A percentile compares a stretch with the other conserved stretches of the same genome.
These are phyloP conservation scores for Agrocybe pediades DNA, from an alignment of 768 basidiomycete genomes.

Conservation along the genomic window DNA sequence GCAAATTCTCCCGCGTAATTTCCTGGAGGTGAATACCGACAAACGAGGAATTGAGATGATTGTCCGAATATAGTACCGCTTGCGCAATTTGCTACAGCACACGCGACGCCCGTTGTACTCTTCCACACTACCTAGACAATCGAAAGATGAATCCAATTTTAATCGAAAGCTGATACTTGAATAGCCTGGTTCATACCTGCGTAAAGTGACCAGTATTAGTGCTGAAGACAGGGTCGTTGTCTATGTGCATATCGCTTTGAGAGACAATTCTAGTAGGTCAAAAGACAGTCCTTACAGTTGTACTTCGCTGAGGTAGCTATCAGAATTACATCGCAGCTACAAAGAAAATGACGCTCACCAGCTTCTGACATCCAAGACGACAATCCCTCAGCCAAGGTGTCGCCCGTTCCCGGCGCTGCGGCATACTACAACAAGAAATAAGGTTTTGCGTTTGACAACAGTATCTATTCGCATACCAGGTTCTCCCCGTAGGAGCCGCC, in stretches of 20 bases:
- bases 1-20: conserved; percentile 14
- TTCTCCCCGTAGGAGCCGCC: conserved; percentile 25
- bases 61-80: conserved; percentile 23
- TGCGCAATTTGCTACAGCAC: conserved; percentile 41
- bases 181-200: conserved; percentile 15
- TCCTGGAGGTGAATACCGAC: conserved; percentile 25
- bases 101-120: conserved; percentile 45
- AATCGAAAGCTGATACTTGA: too few relatives aligned
- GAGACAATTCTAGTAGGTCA: neutral
- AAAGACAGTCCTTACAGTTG: conserved; percentile 13
- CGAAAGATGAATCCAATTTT: neutral
- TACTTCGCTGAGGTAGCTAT: conserved; percentile 17
- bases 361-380: conserved; percentile 25
- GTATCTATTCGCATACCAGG: too few relatives aligned
- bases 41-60: conserved; percentile 22
- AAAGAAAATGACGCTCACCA: conserved; percentile 20
- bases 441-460: too few relatives aligned
- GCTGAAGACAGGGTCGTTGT: conserved; percentile 25
- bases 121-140: conserved; percentile 52
- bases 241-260: conserved; percentile 4
- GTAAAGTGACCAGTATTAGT: conserved; percentile 27
- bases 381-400: conserved; percentile 13
- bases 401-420: conserved; percentile 11
- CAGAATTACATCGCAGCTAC: too few relatives aligned
- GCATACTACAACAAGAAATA: conserved; percentile 16